These are phyloP conservation scores for Neopestalotiopsis rosae DNA, from an alignment of 2,329 filamentous ascomycete species.

Conservation along the genomic window DNA sequence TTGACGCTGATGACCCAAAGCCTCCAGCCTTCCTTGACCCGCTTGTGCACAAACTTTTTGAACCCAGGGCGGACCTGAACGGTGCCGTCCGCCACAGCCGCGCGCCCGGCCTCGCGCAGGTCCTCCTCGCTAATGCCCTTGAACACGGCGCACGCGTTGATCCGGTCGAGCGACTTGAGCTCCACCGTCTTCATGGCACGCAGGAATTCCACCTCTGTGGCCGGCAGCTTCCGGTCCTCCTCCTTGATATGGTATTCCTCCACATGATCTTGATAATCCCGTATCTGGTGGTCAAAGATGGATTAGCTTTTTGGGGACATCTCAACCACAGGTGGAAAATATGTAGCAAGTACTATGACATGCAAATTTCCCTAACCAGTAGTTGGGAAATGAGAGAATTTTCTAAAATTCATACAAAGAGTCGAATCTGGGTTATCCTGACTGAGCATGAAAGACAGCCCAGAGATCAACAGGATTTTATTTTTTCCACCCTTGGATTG, in stretches of 20 bases:
- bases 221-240: constrained; percentile 38
- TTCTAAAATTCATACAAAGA: too few species aligned
- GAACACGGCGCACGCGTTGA: constrained; percentile 52
- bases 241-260: constrained; percentile 39
- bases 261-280: constrained; percentile 46
- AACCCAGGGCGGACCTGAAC: constrained; percentile 49
- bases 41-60: constrained; percentile 31
- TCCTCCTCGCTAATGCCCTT: constrained; percentile 38
- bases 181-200: constrained; percentile 50
- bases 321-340: background rate
- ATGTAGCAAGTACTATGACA: background rate
- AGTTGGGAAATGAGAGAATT: too few species aligned
- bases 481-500: background rate
- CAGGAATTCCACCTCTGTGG: constrained; percentile 49
- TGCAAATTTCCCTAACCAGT: too few species aligned
- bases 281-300: constrained; percentile 23
- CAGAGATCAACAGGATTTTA: background rate
- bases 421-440: too few species aligned
- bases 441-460: background rate
- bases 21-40: constrained; percentile 37
- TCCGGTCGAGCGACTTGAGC: constrained; percentile 48
- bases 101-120: constrained; percentile 44
- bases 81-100: constrained; percentile 38
- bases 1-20: constrained; percentile 57
- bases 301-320: background rate